phyloP scores from a whole-genome alignment of 305 asterid species.

The Ilex paraguariensis region DNA sequence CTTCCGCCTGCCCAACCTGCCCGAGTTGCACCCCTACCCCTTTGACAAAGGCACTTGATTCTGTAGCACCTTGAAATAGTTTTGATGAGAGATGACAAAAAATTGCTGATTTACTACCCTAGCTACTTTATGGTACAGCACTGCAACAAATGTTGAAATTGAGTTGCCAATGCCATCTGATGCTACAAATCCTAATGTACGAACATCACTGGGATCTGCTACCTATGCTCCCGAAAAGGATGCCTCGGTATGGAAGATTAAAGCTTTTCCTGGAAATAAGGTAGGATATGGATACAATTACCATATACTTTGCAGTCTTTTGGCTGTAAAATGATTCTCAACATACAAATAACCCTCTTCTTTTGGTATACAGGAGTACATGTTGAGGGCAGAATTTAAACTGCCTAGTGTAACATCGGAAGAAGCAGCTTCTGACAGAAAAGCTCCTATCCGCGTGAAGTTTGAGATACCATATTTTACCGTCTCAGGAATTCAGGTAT shows the following conservation, averaged over 20 bases:
- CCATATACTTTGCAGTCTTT: background rate
- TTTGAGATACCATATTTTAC: slow-evolving; percentile 97
- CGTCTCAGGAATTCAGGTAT: slow-evolving; percentile 21
- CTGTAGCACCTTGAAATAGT: background rate
- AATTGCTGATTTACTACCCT: slow-evolving; percentile 11
- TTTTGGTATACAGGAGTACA: slow-evolving; percentile 53
- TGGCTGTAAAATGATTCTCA: background rate
- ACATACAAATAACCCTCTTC: slow-evolving; percentile 8
- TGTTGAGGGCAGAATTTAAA: slow-evolving; percentile 89
- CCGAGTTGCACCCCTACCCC: too few species aligned
- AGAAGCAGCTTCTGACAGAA: slow-evolving; percentile 76
- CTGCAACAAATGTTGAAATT: slow-evolving; percentile 30
- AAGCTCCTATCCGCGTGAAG: slow-evolving; percentile 92
- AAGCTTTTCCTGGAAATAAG: slow-evolving; percentile 96
- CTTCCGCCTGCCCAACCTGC: too few species aligned
- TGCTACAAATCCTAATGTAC: slow-evolving; percentile 83
- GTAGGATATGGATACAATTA: slow-evolving; percentile 28
- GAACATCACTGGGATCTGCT: slow-evolving; percentile 95
- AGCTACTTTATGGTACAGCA: slow-evolving; percentile 46
- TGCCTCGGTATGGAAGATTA: slow-evolving; percentile 86
- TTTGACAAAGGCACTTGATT: background rate
- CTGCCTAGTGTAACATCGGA: slow-evolving; percentile 92
- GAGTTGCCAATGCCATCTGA: slow-evolving; percentile 89
- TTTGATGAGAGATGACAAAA: background rate
- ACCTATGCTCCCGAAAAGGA: slow-evolving; percentile 87